Percentiles rank a stretch among this genome's conserved stretches.
Conservation (phyloP, 179 eudicot genomes). For the Corrigiola litoralis region DNA sequence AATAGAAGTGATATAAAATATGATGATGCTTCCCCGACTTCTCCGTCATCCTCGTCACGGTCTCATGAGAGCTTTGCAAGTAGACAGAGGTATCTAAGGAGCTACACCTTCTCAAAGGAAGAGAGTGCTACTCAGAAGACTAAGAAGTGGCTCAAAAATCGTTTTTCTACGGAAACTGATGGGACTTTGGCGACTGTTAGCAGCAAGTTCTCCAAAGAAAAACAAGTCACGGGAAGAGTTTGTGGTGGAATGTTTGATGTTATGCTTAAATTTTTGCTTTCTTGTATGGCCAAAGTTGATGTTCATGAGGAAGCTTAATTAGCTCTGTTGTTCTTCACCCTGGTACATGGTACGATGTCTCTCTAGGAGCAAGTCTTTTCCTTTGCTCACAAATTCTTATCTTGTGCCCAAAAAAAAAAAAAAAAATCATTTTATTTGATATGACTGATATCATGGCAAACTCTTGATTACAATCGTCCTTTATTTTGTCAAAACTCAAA, state of each 20-base stretch:
- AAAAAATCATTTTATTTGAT: no score
- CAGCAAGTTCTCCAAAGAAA: neutral
- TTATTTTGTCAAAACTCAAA: no score
- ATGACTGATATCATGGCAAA: no score
- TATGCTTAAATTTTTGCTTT: neutral
- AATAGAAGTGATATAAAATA: neutral
- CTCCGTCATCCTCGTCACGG: neutral
- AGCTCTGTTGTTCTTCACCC: neutral
- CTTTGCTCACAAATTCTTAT: no score
- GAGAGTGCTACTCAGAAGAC: neutral
- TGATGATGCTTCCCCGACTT: neutral
- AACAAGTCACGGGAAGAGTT: neutral
- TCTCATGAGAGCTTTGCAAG: conserved; percentile 19
- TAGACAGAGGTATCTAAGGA: conserved; percentile 28
- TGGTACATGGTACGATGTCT: neutral
- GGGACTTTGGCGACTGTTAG: neutral
- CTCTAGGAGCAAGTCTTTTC: neutral
- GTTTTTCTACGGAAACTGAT: neutral
- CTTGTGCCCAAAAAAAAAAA: no score
- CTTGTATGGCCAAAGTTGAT: conserved; percentile 13
- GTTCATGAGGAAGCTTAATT: neutral
- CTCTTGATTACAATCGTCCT: no score
- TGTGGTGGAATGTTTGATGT: neutral
- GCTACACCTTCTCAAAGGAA: conserved; percentile 24
- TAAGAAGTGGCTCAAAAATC: conserved; percentile 14